Evolutionary conservation across 1,284 basidiomycete species (phyloP).

Genomic region (Singerocomus rubriflavus): DNA sequence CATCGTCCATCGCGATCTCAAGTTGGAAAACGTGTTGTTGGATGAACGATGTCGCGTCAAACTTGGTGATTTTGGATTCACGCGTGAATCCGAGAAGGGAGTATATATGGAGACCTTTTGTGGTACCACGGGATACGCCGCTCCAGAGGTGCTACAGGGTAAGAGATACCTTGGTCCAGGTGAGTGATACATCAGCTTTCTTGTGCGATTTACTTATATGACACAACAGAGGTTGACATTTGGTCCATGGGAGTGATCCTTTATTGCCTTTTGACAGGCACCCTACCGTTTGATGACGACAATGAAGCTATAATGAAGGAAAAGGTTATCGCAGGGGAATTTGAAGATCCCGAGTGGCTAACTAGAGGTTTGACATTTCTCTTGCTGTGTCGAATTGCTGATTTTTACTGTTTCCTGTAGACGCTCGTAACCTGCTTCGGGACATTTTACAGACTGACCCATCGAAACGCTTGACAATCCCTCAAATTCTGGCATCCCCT

Average conservation of each 20-base stretch:
- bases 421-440: conserved; percentile 77
- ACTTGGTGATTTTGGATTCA: conserved; percentile 96
- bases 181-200: conserved; percentile 34
- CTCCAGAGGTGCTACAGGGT: conserved; percentile 92
- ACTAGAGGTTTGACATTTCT: conserved; percentile 59
- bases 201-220: conserved; percentile 1
- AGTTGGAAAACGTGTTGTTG: conserved; percentile 92
- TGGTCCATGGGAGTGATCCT: conserved; percentile 98
- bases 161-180: conserved; percentile 89
- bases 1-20: conserved; percentile 93
- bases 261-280: conserved; percentile 91
- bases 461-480: conserved; percentile 72
- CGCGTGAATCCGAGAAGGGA: conserved; percentile 87
- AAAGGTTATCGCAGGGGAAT: conserved; percentile 85
- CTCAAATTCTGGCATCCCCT: conserved; percentile 82
- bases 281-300: conserved; percentile 96
- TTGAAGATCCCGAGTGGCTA: conserved; percentile 90
- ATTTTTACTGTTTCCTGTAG: conserved; percentile 39
- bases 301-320: conserved; percentile 88
- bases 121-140: conserved; percentile 94
- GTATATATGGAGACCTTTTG: conserved; percentile 92
- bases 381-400: conserved; percentile 1
- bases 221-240: conserved; percentile 82
- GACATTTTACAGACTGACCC: conserved; percentile 83
- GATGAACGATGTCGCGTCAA: conserved; percentile 88